These are phyloP conservation scores for Leccinum longicurvipes DNA, from an alignment of 768 basidiomycete genomes.

Conservation along the genomic window DNA sequence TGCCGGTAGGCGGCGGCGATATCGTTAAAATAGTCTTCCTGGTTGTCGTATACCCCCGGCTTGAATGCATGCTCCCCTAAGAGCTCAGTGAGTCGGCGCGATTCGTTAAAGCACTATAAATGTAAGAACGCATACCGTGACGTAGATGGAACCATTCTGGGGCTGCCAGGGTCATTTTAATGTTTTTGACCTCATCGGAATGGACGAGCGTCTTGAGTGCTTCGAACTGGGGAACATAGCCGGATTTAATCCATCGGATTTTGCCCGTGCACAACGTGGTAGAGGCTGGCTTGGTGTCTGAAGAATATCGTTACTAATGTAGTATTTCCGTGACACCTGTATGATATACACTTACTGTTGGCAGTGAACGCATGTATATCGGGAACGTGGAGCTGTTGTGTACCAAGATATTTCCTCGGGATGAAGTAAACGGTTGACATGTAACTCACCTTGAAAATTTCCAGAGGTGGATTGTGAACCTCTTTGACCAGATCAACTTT, in stretches of 20 bases:
- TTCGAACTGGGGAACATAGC: slow-evolving; percentile 63
- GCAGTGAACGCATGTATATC: slow-evolving; percentile 21
- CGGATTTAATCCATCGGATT: slow-evolving; percentile 57
- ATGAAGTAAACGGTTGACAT: too few relatives aligned
- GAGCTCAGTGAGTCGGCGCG: neutral
- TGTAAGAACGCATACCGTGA: slow-evolving; percentile 41
- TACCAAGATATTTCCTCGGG: neutral
- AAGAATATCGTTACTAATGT: neutral
- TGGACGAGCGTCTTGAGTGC: slow-evolving; percentile 55
- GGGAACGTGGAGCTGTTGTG: slow-evolving; percentile 23
- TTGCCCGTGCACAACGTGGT: slow-evolving; percentile 46
- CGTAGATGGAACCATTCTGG: slow-evolving; percentile 73
- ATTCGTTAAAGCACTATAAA: neutral
- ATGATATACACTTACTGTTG: slow-evolving; percentile 11
- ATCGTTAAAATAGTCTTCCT: slow-evolving; percentile 47
- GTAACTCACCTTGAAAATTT: slow-evolving; percentile 23
- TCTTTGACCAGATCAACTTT: slow-evolving; percentile 13
- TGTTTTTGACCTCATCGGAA: slow-evolving; percentile 58
- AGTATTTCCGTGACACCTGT: neutral
- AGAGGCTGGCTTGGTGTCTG: slow-evolving; percentile 20
- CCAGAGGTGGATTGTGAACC: slow-evolving; percentile 20
- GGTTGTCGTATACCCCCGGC: slow-evolving; percentile 16
- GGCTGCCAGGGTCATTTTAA: slow-evolving; percentile 71
- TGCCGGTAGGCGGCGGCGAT: slow-evolving; percentile 44
- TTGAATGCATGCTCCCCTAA: slow-evolving; percentile 24